Evolutionary conservation across 2,329 filamentous ascomycete species (phyloP), one percentile per base, ranked within the genome.

Genomic region (Beauveria rudraprayagi): DNA sequence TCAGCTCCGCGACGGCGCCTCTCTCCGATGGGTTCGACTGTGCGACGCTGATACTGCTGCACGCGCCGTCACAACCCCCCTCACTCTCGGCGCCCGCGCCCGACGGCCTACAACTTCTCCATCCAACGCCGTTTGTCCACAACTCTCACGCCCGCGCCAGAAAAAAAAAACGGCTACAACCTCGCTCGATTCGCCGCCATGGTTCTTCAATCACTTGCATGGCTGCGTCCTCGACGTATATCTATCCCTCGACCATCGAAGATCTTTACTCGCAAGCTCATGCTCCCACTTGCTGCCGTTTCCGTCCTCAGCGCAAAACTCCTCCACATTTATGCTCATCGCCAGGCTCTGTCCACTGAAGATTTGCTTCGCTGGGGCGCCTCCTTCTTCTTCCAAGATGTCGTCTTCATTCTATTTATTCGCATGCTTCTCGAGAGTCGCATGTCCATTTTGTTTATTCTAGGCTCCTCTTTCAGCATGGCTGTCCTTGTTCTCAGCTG

Each of bases 401-500:
- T 61, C 22, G 28, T 22, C 30, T 61, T 61, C n/a, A 53, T 61
- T 19, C 53, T 61, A 28, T 43, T 61, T 8, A 48, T 61, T 3
- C 60, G 60, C 3, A 26, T 54, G 26, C 60, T 61, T 2, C 54
- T 61, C 47, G 54, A 61, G 40, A 53, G 46, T 48, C 54, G 60
- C 47, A 48, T 57, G 41, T 40, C 54, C 22, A 3, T 61, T 6
- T 43, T 56, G 11, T 57, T 55, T 11, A 11, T 57, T 10, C 48
- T 61, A 8, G 60, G 53, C 22, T 57, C 53, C 22, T 40, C 17
- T 11, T 30, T 65, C 56, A 50, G 55, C 54, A 40, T 64, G 63
- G 22, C 56, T 56, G 61, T 65, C 63, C 86, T 88, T 66, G 68
- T 87, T 17, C 75, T 80, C 43, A 76, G 53, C 60, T 61, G 60